Conservation (phyloP, 225 moss, liverwort and hornwort species). For the Neckera pumila region DNA sequence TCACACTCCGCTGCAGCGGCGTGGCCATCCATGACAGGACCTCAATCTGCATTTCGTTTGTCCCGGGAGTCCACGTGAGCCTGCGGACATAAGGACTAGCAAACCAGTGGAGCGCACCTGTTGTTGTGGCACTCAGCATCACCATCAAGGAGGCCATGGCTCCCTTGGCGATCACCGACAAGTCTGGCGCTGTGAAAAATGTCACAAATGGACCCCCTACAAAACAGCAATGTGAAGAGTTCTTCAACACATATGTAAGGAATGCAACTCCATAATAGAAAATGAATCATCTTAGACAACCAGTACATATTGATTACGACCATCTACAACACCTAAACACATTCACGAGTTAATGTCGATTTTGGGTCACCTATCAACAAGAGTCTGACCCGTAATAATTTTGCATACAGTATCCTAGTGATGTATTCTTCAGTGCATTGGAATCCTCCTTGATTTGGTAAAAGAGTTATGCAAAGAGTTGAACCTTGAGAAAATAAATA, state of each 20-base stretch:
- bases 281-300: not conserved
- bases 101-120: slow-evolving; percentile 75
- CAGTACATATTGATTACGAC: not conserved
- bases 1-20: slow-evolving; percentile 35
- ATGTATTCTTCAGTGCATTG: not conserved
- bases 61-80: slow-evolving; percentile 68
- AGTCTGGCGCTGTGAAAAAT: slow-evolving; percentile 67
- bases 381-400: not conserved
- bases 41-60: slow-evolving; percentile 60
- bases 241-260: not conserved
- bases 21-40: slow-evolving; percentile 81
- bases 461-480: not conserved
- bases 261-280: too few relatives aligned
- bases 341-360: too few relatives aligned
- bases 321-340: too few relatives aligned
- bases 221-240: not conserved
- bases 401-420: not conserved
- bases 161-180: slow-evolving; percentile 65
- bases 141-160: slow-evolving; percentile 67
- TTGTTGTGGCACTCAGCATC: slow-evolving; percentile 65
- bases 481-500: not conserved
- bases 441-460: not conserved
- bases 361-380: not conserved
- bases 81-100: slow-evolving; percentile 78
- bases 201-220: slow-evolving; percentile 30